These are phyloP conservation scores for Chaetomiaceae sp. DNA, from an alignment of 2,329 filamentous ascomycete genomes.

Conservation along the genomic window DNA sequence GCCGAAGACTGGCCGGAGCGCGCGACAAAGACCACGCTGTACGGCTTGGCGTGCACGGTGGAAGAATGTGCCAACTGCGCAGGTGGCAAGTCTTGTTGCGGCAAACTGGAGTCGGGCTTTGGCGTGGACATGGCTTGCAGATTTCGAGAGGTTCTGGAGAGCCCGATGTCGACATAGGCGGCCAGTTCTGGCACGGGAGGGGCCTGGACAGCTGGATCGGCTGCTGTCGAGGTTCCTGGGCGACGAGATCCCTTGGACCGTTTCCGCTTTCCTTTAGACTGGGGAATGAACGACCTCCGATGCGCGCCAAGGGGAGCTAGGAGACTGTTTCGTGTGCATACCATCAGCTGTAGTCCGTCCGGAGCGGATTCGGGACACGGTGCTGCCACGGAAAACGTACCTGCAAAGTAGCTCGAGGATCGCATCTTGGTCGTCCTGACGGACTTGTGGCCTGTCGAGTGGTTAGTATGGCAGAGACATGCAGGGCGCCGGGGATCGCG, in stretches of 20 bases:
- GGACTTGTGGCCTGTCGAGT: conserved; percentile 52
- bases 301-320: conserved; percentile 58
- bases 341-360: conserved; percentile 2
- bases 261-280: conserved; percentile 58
- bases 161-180: conserved; percentile 56
- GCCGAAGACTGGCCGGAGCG: conserved; percentile 51
- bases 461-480: background rate
- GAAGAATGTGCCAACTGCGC: background rate
- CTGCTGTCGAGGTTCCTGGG: conserved; percentile 12
- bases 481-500: background rate
- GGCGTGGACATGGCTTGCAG: conserved; percentile 41
- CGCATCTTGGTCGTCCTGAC: conserved; percentile 51
- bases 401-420: conserved; percentile 62
- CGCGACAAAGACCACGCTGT: conserved; percentile 52
- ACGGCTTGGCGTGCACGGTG: conserved; percentile 23
- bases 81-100: background rate
- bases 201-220: conserved; percentile 8
- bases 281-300: conserved; percentile 45
- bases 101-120: background rate
- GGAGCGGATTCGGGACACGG: background rate
- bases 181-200: conserved; percentile 46
- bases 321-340: conserved; percentile 40
- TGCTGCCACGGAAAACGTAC: conserved; percentile 36
- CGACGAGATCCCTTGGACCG: conserved; percentile 39
- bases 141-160: conserved; percentile 56